Evolutionary conservation across 169 alveolate species (phyloP), one percentile per base, ranked within the genome.

Genomic region (Plasmodium ovale): DNA sequence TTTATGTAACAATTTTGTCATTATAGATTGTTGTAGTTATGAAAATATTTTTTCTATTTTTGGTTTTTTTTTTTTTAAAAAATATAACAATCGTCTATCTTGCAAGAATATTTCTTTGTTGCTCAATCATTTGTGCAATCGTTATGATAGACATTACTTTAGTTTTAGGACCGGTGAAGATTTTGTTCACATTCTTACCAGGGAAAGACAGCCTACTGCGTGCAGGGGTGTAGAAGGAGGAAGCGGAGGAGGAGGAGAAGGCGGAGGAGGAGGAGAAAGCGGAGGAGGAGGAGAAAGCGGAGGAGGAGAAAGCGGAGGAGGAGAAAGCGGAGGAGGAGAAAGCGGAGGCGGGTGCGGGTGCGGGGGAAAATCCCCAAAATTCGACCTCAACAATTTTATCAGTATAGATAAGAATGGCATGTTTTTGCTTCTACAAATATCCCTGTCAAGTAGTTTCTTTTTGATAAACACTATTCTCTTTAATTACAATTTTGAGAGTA

Each of bases 371-470:
- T 21, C 0, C 0, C 37, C n/a, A 65, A 4, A 19, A 10, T 19
- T 33, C 49, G 29, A 74, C 10, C 1, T 74, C 19, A 60, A 44
- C 33, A 27, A 74, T n/a, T 60, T 60, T 12, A 35, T 53, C 27
- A 79, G 65, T 27, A 19, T 79, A 37, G 89, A 79, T 35, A 79
- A 79, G 16, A 79, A 65, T 29, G 89, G 89, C 21, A 14, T 79
- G 2, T 79, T 79, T 69, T 42, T 79, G 12, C 73, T 79, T 2
- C n/a, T 79, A 12, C 89, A 79, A 29, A 3, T 79, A 23, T 64
- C 89, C n/a, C 31, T 79, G 25, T 29, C 23, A 9, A 60, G 65
- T 12, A 37, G 65, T 4, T 79, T 65, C 35, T 51, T 29, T n/a
- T 4, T 79, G 4, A 64, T 79, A 37, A 79, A 79, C 10, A 53